phyloP scores from a whole-genome alignment of 768 basidiomycete species.

The Butyriboletus loyo region DNA sequence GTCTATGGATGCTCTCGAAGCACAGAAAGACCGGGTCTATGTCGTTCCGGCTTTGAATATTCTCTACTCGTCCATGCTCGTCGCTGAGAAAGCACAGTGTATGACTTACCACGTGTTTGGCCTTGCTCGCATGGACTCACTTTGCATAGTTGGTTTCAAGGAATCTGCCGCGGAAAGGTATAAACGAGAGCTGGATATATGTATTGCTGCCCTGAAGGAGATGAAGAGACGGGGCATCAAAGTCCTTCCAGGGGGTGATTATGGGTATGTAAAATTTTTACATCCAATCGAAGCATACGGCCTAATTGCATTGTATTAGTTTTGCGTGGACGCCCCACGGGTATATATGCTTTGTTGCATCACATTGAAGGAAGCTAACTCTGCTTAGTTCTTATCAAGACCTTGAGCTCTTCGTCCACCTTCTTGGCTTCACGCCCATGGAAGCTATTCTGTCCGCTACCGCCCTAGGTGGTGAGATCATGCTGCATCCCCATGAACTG shows the following conservation, averaged over 20 bases:
- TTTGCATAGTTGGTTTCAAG: constrained; percentile 18
- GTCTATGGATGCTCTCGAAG: constrained; percentile 35
- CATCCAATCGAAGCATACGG: background rate
- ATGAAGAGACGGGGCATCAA: constrained; percentile 37
- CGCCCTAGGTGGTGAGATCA: constrained; percentile 35
- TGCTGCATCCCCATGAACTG: constrained; percentile 35
- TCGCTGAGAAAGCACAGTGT: constrained; percentile 28
- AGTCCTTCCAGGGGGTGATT: constrained; percentile 37
- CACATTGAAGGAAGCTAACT: background rate
- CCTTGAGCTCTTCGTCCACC: constrained; percentile 36
- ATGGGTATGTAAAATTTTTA: constrained; percentile 25
- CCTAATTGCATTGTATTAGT: constrained; percentile 6
- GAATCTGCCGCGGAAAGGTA: constrained; percentile 19
- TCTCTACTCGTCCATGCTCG: constrained; percentile 24
- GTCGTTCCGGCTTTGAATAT: constrained; percentile 35
- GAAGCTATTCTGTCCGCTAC: constrained; percentile 37
- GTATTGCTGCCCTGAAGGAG: constrained; percentile 33
- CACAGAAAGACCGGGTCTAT: constrained; percentile 34
- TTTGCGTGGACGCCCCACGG: constrained; percentile 35
- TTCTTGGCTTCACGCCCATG: constrained; percentile 35
- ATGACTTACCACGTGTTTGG: background rate
- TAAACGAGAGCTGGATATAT: constrained; percentile 32
- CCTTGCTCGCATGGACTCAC: background rate
- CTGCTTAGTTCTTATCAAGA: constrained; percentile 32
- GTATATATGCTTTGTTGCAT: background rate